Evolutionary conservation across 78 protist species (phyloP), one percentile per base, ranked within the genome.

Genomic region (Tieghemostelium lacteum): DNA sequence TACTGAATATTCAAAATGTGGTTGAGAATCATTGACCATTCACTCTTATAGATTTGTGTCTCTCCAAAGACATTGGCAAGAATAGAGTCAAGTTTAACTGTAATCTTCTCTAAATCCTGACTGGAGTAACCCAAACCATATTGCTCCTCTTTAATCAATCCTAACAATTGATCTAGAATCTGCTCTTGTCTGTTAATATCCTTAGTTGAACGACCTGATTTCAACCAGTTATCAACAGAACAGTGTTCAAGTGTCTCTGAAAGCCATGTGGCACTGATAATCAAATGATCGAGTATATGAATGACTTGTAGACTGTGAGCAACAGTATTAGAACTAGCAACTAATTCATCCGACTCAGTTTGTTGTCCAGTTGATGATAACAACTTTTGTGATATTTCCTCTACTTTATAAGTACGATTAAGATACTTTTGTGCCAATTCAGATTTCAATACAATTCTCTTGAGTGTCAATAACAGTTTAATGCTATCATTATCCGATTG

Each of bases 1-100:
- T 83, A 83, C 49, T 83, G 91, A 36, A 83, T 83, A 63, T 73
- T 73, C 8, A 83, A 63, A 40, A 83, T 83, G 57, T 57, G 37
- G 24, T 83, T 66, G 20, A 83, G 29, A 0, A 83, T 42, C 3
- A 45, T 83, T 24, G 80, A 58, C 91, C 91, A 83, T 31, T 83
- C 91, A 2, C 73, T 37, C 42, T 69, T 83, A 52, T 55, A 60
- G 28, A 83, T 69, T 37, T 29, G 8, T 19, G 14, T 3, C 29
- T 10, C 37, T 42, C 91, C 91, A 60, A 83, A 83, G 8, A 83
- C 67, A 45, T 83, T 83, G 34, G 36, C n/a, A 28, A 83, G 54
- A 22, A 83, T 36, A 5, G 91, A 42, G 37, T 83, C 91, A 0
- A 83, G 5, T 54, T 73, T 71, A 61, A n/a, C 31, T 24, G 70